Percentiles rank a stretch among this genome's conserved stretches.
Evolutionary conservation across 2,329 filamentous ascomycete genomes (phyloP).

Genomic region (Mollisiaceae sp.): DNA sequence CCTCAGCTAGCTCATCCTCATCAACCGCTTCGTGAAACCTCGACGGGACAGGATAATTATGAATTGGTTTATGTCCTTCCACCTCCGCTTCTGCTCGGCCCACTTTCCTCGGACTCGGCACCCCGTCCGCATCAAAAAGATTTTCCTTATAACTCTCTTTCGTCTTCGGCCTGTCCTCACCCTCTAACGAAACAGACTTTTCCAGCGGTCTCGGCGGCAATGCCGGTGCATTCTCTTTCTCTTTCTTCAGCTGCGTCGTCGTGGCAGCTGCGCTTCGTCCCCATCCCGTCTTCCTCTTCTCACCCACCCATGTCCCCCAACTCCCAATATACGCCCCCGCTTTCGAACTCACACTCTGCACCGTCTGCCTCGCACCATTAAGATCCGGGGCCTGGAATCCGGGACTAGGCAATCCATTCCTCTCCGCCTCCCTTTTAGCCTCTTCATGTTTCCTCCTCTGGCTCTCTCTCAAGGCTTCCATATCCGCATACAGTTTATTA

Average conservation of each 20-base stretch:
- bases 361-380: constrained; percentile 52
- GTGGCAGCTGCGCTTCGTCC: constrained; percentile 29
- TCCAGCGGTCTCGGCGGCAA: constrained; percentile 15
- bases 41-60: constrained; percentile 20
- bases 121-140: constrained; percentile 42
- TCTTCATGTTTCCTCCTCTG: constrained; percentile 69
- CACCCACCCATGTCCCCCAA: constrained; percentile 73
- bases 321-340: constrained; percentile 70
- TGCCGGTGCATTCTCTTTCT: constrained; percentile 19
- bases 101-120: constrained; percentile 3
- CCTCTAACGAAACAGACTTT: constrained; percentile 27
- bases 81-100: no score
- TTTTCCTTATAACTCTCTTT: constrained; percentile 40
- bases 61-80: constrained; percentile 3
- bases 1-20: constrained; percentile 9
- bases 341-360: constrained; percentile 57
- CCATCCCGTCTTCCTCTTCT: constrained; percentile 67
- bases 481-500: constrained; percentile 87
- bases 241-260: constrained; percentile 22
- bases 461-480: constrained; percentile 79
- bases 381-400: constrained; percentile 42
- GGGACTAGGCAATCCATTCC: constrained; percentile 31
- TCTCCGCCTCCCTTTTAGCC: constrained; percentile 45
- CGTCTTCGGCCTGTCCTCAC: constrained; percentile 35
- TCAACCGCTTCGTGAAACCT: constrained; percentile 31